Conservation (phyloP, 345 rosid genomes). For the Populus nigra region DNA sequence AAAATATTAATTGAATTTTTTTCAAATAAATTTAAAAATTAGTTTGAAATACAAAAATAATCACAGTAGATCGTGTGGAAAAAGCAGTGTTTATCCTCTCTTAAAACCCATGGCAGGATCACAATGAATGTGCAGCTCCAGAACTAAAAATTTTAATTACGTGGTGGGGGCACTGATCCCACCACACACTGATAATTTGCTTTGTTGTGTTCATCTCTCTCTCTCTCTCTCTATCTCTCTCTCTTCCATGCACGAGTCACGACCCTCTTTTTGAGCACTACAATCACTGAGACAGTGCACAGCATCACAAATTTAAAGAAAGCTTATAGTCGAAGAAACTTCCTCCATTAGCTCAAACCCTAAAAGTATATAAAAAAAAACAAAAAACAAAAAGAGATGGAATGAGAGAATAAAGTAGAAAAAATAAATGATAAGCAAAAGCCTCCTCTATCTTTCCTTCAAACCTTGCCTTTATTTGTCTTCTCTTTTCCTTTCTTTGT, state of each 20-base stretch:
- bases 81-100: not conserved
- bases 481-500: conserved; percentile 39
- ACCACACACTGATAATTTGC: conserved; percentile 26
- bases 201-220: conserved; percentile 2
- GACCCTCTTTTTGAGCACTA: conserved; percentile 32
- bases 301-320: conserved; percentile 36
- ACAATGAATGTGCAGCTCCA: conserved; percentile 2
- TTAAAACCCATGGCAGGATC: not conserved
- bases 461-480: conserved; percentile 18
- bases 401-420: conserved; percentile 32
- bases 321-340: conserved; percentile 57
- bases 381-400: conserved; percentile 38
- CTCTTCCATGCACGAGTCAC: conserved; percentile 32
- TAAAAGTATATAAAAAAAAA: conserved; percentile 39
- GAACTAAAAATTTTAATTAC: conserved; percentile 13
- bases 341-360: conserved; percentile 59
- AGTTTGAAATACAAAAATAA: too few species aligned
- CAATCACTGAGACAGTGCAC: conserved; percentile 16
- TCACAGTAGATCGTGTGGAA: too few species aligned
- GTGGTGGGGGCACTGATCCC: conserved; percentile 23
- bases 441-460: conserved; percentile 30
- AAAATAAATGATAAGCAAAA: conserved; percentile 19
- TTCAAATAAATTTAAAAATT: too few species aligned
- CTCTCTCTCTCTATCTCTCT: conserved; percentile 25
- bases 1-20: too few species aligned